Base-by-base conservation (phyloP, 2,329 filamentous ascomycete genomes). In the Colletotrichum endophyticum region DNA sequence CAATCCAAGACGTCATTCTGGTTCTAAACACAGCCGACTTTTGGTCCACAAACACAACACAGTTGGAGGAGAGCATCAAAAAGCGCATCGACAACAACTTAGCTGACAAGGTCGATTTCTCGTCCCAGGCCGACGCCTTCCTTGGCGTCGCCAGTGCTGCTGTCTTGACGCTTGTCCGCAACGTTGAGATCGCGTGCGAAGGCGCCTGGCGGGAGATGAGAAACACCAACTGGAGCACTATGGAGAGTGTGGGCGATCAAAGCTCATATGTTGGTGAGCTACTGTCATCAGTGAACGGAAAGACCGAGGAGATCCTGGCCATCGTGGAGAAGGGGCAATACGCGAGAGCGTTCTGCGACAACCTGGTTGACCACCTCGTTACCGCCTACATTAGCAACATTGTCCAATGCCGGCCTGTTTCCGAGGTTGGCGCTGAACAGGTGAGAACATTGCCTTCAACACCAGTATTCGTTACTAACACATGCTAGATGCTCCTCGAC, bases 1-100 rank as follows among this genome's bases (percentile, higher is more conserved):
- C 88, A 5, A 81, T 97, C 3, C 93, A 98, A 80, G 94, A 98
- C 78, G 91, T 95, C 5, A 91, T 98, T 16, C 88, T 98, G 5
- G 96, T 99, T 2, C 89, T 99, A 64, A 99, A 99, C 83, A 99
- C 97, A 2, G 96, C 97, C 1, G 97, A 99, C 82, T 99, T 99
- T 84, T 99, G 97, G 91, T 96, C 98, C 82, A 92, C 92, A 30
- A 99, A 98, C 34, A 97, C 96, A 66, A 96, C 93, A 64, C 96
- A 99, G 82, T 89, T 99, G 1, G 96, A 99, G 83, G 96, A 99
- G 81, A 98, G 95, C 84, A 96, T 99, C 84, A 96, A 95, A 85
- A 94, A 95, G 80, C 92, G 96, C 12, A 96, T 99, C 78, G 97
- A 99, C 78, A 89, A 91, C 62, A 94, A 96, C 3, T 88, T 98